Evolutionary conservation across 805 yeast genomes (phyloP), one percentile per base, ranked within the genome.

Genomic region (Huiozyma naganishii): DNA sequence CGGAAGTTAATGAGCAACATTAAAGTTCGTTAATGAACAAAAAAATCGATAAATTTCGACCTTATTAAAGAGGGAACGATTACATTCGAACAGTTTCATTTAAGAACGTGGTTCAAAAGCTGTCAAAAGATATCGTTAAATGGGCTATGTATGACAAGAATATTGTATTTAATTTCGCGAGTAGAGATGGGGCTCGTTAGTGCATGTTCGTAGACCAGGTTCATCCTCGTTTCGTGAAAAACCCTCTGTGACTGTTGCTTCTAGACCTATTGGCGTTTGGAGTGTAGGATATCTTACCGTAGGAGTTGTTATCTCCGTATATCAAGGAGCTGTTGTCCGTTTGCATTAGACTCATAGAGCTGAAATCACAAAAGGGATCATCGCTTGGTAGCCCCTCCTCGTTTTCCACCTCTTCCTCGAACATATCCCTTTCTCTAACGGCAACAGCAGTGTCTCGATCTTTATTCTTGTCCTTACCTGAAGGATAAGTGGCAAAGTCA

Each of bases 311-410:
- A 34, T 65, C 64, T 11, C 70, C 77, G 49, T 76, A 78, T 6
- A 71, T 61, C 60, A 73, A 67, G 6, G 74, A 65, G 34, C 73
- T 71, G 37, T 69, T 70, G 38, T 79, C 84, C 44, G 77, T 80
- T 59, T 86, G 87, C 52, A 83, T 85, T 54, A 88, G 69, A 5
- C 95, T 85, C 60, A 88, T 83, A 0, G 95, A 87, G 58, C 80
- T 83, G 65, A 88, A 88, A 55, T 79, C 76, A 38, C 77, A 81
- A 62, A 88, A 88, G 1, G 95, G 96, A 61, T 88, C 95, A 42
- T 58, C 58, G 23, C 66, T 65, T 6, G 69, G 61, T 7, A 63
- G 59, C 29, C 55, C 57, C 28, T 65, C 62, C 40, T 61, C 64
- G 32, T 48, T 48, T 32, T 61, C 66, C 2, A 61, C 64, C 9